Evolutionary conservation across 108 stramenopile species (phyloP).

Genomic region (Skeletonema tropicum): DNA sequence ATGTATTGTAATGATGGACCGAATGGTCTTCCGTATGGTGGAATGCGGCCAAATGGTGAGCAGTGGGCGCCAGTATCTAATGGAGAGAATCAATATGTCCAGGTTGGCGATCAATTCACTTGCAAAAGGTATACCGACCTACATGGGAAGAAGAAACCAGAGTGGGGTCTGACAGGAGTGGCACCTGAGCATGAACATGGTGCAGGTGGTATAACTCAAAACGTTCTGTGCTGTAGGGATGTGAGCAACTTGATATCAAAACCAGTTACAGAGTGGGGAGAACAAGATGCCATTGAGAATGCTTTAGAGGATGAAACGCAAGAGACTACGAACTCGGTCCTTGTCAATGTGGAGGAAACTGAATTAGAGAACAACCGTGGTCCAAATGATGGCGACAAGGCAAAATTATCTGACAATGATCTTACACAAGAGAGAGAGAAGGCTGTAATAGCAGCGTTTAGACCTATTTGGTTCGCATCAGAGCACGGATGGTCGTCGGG

Average conservation of each 20-base stretch:
- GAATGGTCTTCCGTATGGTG: constrained; percentile 13
- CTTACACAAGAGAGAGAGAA: background rate
- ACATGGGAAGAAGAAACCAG: constrained; percentile 26
- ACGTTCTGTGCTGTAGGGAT: constrained; percentile 38
- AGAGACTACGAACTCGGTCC: constrained; percentile 20
- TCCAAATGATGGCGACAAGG: constrained; percentile 3
- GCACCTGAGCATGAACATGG: constrained; percentile 36
- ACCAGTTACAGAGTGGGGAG: constrained; percentile 30
- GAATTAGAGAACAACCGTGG: background rate
- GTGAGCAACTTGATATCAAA: constrained; percentile 21
- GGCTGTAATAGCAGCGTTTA: background rate
- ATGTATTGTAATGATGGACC: constrained; percentile 2
- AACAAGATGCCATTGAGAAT: constrained; percentile 11
- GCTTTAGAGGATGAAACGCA: constrained; percentile 13
- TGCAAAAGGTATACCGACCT: constrained; percentile 10
- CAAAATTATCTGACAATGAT: background rate
- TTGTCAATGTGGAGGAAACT: background rate
- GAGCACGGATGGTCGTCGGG: constrained; percentile 22
- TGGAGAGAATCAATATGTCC: constrained; percentile 23
- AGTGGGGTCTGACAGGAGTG: constrained; percentile 29
- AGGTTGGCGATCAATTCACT: constrained; percentile 7
- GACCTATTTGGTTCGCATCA: constrained; percentile 7
- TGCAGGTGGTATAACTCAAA: constrained; percentile 47
- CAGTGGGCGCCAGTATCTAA: constrained; percentile 31
- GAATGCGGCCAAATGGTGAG: constrained; percentile 18